Evolutionary conservation across 2,329 filamentous ascomycete species (phyloP), one percentile per base, ranked within the genome.

Genomic region (Epichloe sp.): DNA sequence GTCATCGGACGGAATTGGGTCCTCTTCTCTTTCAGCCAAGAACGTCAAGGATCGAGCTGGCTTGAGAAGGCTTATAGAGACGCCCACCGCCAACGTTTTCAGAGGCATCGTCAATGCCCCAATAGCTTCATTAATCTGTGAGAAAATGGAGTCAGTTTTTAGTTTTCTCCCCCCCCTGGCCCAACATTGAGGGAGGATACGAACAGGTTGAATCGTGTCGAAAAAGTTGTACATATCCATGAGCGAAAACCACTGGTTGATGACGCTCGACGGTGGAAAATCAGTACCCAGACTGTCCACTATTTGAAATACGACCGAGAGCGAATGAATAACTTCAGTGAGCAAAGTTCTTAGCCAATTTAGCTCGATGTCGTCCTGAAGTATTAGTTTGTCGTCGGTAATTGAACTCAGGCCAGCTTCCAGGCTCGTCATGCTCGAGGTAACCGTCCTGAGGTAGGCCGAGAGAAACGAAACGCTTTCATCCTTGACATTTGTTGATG

Each of bases 221-320:
- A 96, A 77, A 61, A 94, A 95, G 48, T 68, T 71, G 60, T 79
- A 82, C 14, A 78, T 72, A 42, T 77, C 72, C 74, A 90, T 82
- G 47, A 90, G 69, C n/a, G 75, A 70, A 59, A 90, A 88, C 88
- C 88, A 95, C 56, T 78, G 73, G 40, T 79, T 70, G 17, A 89
- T 73, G 6, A 82, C 65, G 14, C 75, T 70, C 17, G 78, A 73
- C 15, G 80, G 71, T 12, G 80, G 72, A 58, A 86, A 77, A 45
- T 73, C 66, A 17, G 69, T 68, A 38, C 71, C 65, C 48, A 76
- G 74, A 45, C 77, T 68, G 55, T 86, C 82, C 36, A 88, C 68
- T n/a, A 86, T 73, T 57, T 88, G 76, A 58, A 90, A 86, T 23
- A 88, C 69, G 15, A 89, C 73, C 47, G 88, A 83, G 65, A 93